These are phyloP conservation scores for Fusarium oligoseptatum DNA, from an alignment of 2,329 filamentous ascomycete species.

Conservation along the genomic window DNA sequence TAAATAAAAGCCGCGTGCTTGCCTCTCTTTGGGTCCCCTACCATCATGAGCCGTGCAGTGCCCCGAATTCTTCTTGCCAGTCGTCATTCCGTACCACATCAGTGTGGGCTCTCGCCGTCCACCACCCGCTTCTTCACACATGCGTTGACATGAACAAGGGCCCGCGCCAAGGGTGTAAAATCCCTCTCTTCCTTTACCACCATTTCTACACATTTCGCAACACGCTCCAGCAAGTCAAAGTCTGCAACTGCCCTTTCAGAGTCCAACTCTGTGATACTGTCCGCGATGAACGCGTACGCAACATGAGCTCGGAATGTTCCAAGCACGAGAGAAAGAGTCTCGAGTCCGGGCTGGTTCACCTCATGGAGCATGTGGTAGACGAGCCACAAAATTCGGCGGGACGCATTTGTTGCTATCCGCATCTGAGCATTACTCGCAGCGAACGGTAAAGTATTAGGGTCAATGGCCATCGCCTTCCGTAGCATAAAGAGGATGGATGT, in stretches of 20 bases:
- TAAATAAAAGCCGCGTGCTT: constrained; percentile 16
- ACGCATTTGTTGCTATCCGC: not conserved
- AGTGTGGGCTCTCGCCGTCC: not conserved
- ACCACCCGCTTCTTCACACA: not conserved
- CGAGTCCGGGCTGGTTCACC: not conserved
- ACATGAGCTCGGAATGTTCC: not conserved
- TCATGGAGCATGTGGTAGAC: not conserved
- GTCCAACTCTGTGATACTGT: not conserved
- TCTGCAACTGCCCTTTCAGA: not conserved
- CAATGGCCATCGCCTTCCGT: not conserved
- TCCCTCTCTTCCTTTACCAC: not conserved
- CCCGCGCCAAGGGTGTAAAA: not conserved
- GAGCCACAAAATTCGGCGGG: constrained; percentile 11
- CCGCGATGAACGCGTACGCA: not conserved
- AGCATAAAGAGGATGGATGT: not conserved
- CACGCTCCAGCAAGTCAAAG: not conserved
- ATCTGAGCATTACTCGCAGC: too few relatives aligned
- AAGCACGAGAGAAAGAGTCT: not conserved
- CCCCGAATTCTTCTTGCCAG: not conserved
- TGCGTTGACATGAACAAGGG: not conserved
- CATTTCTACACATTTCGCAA: not conserved
- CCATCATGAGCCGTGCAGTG: not conserved
- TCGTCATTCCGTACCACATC: not conserved
- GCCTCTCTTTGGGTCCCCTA: not conserved
- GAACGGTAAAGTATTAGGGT: not conserved